These are phyloP conservation scores for Pisolithus orientalis DNA, from an alignment of 768 basidiomycete genomes.

Conservation along the genomic window DNA sequence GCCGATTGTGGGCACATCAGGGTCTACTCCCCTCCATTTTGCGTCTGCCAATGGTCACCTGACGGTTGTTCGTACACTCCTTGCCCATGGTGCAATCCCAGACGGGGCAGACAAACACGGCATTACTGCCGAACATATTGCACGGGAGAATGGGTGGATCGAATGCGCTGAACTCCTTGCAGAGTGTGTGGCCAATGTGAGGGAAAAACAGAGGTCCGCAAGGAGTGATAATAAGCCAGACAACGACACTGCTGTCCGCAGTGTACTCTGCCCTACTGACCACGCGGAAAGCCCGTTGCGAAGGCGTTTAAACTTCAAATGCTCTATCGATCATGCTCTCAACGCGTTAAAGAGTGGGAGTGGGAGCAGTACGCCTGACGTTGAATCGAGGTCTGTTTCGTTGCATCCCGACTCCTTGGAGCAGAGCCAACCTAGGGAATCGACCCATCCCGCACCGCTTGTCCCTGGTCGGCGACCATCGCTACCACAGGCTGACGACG, in stretches of 20 bases:
- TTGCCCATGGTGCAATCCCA: slow-evolving; percentile 79
- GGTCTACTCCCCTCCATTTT: slow-evolving; percentile 93
- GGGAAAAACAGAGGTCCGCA: slow-evolving; percentile 53
- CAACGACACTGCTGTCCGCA: slow-evolving; percentile 12
- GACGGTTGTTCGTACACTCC: slow-evolving; percentile 67
- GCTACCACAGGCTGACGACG: slow-evolving; percentile 47
- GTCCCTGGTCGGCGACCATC: slow-evolving; percentile 56
- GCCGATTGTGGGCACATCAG: slow-evolving; percentile 76
- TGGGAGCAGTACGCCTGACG: slow-evolving; percentile 26
- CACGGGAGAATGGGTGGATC: slow-evolving; percentile 71
- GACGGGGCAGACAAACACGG: slow-evolving; percentile 87
- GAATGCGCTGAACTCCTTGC: slow-evolving; percentile 70
- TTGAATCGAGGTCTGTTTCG: slow-evolving; percentile 18
- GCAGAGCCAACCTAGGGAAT: slow-evolving; percentile 7
- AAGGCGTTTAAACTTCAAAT: slow-evolving; percentile 63
- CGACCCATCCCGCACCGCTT: slow-evolving; percentile 4
- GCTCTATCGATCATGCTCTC: slow-evolving; percentile 71
- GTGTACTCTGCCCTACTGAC: slow-evolving; percentile 20
- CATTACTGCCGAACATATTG: slow-evolving; percentile 79
- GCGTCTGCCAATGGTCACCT: slow-evolving; percentile 93
- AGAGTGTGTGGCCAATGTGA: slow-evolving; percentile 57
- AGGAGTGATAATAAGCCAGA: slow-evolving; percentile 31
- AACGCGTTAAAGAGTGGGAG: slow-evolving; percentile 37
- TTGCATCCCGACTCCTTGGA: slow-evolving; percentile 9
- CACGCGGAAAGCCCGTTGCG: slow-evolving; percentile 29